Base-by-base conservation (phyloP, 352 stramenopile species). In the Globisporangium spinosum region DNA sequence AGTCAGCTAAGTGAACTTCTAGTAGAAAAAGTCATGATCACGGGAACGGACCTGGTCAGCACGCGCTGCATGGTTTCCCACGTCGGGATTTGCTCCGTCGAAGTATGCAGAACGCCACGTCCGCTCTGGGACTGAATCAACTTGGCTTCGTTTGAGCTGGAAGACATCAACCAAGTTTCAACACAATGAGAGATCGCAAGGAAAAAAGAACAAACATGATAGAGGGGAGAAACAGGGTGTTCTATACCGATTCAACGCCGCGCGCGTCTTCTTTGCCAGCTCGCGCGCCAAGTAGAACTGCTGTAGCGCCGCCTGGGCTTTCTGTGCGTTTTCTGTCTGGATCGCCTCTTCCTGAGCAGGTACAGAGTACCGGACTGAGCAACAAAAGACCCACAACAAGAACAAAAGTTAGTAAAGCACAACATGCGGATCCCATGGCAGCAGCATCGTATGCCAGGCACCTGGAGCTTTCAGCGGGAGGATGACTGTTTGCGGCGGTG, bases 391-490 rank as follows among this genome's bases (percentile, higher is more conserved):
- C 29, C 29, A 32, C 29, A 32, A 32, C 29, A 32, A 32, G 29
- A 32, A 32, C 29, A 32, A 32, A 32, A 32, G 29, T 32, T 32
- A 32, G 29, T 32, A 32, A 32, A 32, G 29, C 29, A 32, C 29
- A 32, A 32, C 29, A 32, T 32, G 29, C 29, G 29, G 29, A 32
- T 32, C 29, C 29, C 29, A 32, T 32, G 29, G 29, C 29, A 32
- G 29, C 29, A 32, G 29, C 29, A 32, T 32, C 29, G 5, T 32
- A 32, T 32, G 29, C 5, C 29, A 32, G 29, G 29, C 29, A 32
- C 70, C 66, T 60, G 72, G 72, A 0, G 74, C 72, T 35, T 77
- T 72, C 13, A 83, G 55, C 1, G 74, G 78, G 2, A 68, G 67
- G 25, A 84, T 77, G 8, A 62, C 61, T 2, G 7, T 20, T 29